Base-by-base conservation (phyloP, 192 early-diverging fungal species). In the Haplosporangium gracile region DNA sequence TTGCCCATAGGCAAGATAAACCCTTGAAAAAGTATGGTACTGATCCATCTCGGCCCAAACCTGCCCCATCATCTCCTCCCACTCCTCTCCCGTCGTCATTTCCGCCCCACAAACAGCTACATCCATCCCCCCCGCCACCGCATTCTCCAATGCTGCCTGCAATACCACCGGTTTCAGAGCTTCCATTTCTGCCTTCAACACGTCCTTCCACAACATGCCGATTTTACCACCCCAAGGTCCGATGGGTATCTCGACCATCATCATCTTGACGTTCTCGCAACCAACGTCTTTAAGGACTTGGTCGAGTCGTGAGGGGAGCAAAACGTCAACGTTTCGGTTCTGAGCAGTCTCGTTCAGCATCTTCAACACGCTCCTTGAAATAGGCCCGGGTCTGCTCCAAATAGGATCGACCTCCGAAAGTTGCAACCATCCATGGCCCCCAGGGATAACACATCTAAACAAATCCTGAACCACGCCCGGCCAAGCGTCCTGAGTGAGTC, bases 21-120 rank as follows among this genome's bases (percentile, higher is more conserved):
- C 84, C 51, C 78, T 65, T 6, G 84, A 81, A 69, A 77, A 86
- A 32, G 84, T 86, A 38, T 68, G 75, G 40, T 86, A 86, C 4
- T 86, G 78, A 72, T 86, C 84, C 84, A 86, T 86, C 60, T 86
- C 84, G 4, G 60, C 79, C 84, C 84, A 86, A 26, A 86, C 84
- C 16, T 75, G 74, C 1, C 60, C 42, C 84, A 86, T 86, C 84
- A 86, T 86, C 65, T 86, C 84, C 10, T 86, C 84, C 84, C 84
- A 86, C 32, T 86, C 84, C 72, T 86, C 79, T 0, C 57, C 76
- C n/a, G 84, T 86, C 47, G 84, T 86, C 84, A 86, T 86, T 72
- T 86, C 84, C 4, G 84, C 84, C 20, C 84, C 84, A 78, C 77
- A 86, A 2, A 86, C 76, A 1, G 84, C 84, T 8, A 86, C 77